These are phyloP conservation scores for Cordyceps cateniannulata DNA, from an alignment of 2,329 filamentous ascomycete genomes.

Conservation along the genomic window DNA sequence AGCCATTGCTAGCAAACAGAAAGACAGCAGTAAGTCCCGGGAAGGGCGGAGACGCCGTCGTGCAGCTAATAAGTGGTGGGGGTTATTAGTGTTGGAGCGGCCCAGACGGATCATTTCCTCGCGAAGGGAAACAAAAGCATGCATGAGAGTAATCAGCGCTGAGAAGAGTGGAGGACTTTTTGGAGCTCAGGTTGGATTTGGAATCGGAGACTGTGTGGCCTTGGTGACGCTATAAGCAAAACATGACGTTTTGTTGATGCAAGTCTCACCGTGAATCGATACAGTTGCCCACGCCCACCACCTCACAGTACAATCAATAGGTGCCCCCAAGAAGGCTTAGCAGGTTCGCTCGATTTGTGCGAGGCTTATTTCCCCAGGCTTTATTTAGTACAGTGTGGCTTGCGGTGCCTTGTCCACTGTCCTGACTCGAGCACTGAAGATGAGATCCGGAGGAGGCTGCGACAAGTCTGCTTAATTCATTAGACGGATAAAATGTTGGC, in stretches of 20 bases:
- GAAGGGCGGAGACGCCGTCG: neutral
- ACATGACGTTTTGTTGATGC: neutral
- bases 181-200: neutral
- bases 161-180: neutral
- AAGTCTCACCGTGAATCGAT: neutral
- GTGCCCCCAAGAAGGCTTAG: neutral
- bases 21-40: neutral
- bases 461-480: too few relatives aligned
- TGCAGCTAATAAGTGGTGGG: neutral
- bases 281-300: too few relatives aligned
- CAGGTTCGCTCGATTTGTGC: neutral
- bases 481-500: too few relatives aligned
- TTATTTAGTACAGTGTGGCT: too few relatives aligned
- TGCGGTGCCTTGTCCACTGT: too few relatives aligned
- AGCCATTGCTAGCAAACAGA: neutral
- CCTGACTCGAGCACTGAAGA: too few relatives aligned
- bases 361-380: neutral
- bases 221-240: neutral
- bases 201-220: neutral
- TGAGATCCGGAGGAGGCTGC: too few relatives aligned
- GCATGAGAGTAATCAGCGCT: neutral
- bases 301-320: too few relatives aligned
- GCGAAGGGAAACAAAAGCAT: neutral
- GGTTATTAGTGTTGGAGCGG: neutral
- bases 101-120: neutral